A percentile compares a stretch with the other conserved stretches of the same genome.
phyloP scores from a whole-genome alignment of 306 rosid genomes.

The Castanea crenata region DNA sequence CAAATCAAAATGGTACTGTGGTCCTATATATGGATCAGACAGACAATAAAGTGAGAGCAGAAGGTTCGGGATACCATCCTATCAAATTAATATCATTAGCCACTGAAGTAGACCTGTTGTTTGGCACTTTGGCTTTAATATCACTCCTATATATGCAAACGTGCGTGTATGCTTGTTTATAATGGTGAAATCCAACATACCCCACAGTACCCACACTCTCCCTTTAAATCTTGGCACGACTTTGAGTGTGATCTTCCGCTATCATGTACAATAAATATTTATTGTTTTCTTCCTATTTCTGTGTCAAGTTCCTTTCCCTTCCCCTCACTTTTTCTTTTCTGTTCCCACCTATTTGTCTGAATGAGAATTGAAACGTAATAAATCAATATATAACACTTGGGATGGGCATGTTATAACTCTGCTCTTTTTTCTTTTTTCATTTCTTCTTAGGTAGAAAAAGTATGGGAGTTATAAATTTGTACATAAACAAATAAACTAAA shows the following conservation, averaged over 20 bases:
- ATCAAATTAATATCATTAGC: constrained; percentile 43
- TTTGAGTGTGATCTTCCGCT: constrained; percentile 26
- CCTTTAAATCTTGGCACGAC: not conserved
- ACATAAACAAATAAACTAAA: no score
- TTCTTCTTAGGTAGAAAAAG: not conserved
- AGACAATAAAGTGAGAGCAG: constrained; percentile 46
- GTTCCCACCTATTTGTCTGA: constrained; percentile 63
- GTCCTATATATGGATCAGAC: constrained; percentile 37
- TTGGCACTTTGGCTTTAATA: constrained; percentile 5
- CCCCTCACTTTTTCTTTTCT: constrained; percentile 24
- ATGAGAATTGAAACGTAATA: constrained; percentile 36
- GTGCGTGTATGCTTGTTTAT: not conserved
- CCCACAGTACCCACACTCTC: not conserved
- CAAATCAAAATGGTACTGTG: constrained; percentile 44
- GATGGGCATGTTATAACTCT: not conserved
- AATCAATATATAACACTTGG: constrained; percentile 2
- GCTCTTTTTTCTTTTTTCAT: not conserved
- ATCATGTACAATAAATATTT: constrained; percentile 21
- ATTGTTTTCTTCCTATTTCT: constrained; percentile 18
- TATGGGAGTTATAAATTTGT: no score
- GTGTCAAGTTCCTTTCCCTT: constrained; percentile 39
- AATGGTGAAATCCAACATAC: not conserved
- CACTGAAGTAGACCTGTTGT: constrained; percentile 59
- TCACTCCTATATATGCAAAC: not conserved
- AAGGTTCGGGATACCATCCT: constrained; percentile 49